Evolutionary conservation across 176 grass and related monocot genomes (phyloP).

Genomic region (Pharus latifolius): DNA sequence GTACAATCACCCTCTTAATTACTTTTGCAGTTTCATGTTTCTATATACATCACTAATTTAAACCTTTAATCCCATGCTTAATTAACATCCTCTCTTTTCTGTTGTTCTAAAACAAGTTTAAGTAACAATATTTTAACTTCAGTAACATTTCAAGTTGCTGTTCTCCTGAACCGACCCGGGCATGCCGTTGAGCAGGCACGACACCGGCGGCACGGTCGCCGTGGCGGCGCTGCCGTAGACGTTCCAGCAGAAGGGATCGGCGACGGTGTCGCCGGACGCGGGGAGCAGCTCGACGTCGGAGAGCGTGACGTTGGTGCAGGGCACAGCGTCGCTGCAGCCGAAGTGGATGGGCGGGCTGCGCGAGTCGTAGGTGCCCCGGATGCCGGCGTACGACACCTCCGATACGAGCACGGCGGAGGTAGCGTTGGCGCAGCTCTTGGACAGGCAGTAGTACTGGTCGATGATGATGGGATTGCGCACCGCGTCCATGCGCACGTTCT

Average conservation of each 20-base stretch:
- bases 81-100: background rate
- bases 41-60: constrained; percentile 24
- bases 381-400: constrained; percentile 57
- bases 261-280: constrained; percentile 19
- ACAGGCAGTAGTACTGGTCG: constrained; percentile 97
- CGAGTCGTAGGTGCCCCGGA: constrained; percentile 76
- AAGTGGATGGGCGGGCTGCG: constrained; percentile 74
- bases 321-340: constrained; percentile 87
- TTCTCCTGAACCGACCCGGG: constrained; percentile 20
- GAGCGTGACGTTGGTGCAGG: constrained; percentile 85
- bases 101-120: background rate
- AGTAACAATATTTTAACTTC: background rate
- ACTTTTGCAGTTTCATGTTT: background rate
- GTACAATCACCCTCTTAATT: constrained; percentile 2
- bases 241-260: constrained; percentile 82
- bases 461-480: constrained; percentile 97
- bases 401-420: constrained; percentile 62
- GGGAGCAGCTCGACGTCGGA: constrained; percentile 72
- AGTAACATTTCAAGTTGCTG: constrained; percentile 44
- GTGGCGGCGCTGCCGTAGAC: constrained; percentile 44
- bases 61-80: constrained; percentile 1
- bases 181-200: constrained; percentile 48
- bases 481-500: constrained; percentile 78
- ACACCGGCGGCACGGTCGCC: constrained; percentile 59
- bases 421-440: constrained; percentile 57